Evolutionary conservation across 768 basidiomycete species (phyloP).

Genomic region (Lentinula boryana): DNA sequence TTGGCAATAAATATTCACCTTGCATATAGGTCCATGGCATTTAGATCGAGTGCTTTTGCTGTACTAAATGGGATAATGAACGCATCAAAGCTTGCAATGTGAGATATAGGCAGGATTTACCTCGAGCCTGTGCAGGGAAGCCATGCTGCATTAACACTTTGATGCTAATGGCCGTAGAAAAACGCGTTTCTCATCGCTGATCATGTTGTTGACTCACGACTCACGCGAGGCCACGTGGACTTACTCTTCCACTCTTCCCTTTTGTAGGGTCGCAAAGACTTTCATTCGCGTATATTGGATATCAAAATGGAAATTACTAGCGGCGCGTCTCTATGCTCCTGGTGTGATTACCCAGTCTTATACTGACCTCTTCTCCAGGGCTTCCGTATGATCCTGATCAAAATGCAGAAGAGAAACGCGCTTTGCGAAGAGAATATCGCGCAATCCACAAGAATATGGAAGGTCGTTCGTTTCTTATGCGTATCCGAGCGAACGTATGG

Average conservation of each 20-base stretch:
- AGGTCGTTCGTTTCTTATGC: constrained; percentile 34
- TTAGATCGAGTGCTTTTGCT: constrained; percentile 64
- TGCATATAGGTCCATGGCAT: constrained; percentile 48
- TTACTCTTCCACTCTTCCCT: neutral
- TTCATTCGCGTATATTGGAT: neutral
- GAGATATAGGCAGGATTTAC: neutral
- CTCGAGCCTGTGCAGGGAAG: neutral
- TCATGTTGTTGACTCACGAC: neutral
- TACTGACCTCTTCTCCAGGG: neutral
- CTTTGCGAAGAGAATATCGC: constrained; percentile 69
- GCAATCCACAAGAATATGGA: constrained; percentile 55
- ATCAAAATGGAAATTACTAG: constrained; percentile 4
- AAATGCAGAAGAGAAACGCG: constrained; percentile 73
- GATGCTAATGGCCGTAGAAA: neutral
- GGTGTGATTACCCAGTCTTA: neutral
- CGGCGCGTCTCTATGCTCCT: neutral
- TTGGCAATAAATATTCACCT: constrained; percentile 38
- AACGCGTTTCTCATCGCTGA: neutral
- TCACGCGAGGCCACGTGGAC: neutral
- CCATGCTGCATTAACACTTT: neutral
- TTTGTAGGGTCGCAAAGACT: too few species aligned
- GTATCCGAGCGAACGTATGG: neutral
- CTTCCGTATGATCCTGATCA: constrained; percentile 75
- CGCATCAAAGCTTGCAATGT: neutral
- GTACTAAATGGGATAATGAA: constrained; percentile 38